Evolutionary conservation across 2,329 filamentous ascomycete species (phyloP).

Genomic region (Claviceps africana): DNA sequence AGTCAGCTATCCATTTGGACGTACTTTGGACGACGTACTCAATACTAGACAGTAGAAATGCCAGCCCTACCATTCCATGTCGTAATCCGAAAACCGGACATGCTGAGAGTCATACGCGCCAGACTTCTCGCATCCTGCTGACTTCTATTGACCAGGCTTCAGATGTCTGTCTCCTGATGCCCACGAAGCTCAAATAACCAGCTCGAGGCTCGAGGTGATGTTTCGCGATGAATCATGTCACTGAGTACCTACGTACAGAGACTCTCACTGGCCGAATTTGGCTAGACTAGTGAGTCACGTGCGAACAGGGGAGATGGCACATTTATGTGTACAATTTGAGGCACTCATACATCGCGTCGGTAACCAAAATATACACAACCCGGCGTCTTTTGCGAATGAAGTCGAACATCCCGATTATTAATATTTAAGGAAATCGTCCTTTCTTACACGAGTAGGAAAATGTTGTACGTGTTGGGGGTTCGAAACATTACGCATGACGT

Average conservation of each 20-base stretch:
- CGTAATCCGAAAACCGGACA: slow-evolving; percentile 66
- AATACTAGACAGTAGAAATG: neutral
- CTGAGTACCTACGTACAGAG: neutral
- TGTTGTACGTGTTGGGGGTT: neutral
- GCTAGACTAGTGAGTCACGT: neutral
- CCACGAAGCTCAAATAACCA: neutral
- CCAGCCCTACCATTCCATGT: slow-evolving; percentile 62
- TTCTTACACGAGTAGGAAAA: neutral
- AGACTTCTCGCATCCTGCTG: neutral
- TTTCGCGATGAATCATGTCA: neutral
- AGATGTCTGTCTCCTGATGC: neutral
- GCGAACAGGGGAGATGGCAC: neutral
- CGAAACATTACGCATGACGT: neutral
- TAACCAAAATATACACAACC: too few species aligned
- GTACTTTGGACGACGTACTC: neutral
- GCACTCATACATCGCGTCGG: neutral
- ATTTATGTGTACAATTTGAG: neutral
- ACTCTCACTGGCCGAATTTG: neutral
- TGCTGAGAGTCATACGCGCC: slow-evolving; percentile 9
- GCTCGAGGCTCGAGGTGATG: neutral
- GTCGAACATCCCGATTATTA: neutral
- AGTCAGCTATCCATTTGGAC: slow-evolving; percentile 2
- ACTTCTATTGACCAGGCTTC: neutral
- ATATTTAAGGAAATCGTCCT: neutral
- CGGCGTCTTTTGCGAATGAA: neutral